Conservation (phyloP, 179 eudicot genomes). For the Camellia oleifera region DNA sequence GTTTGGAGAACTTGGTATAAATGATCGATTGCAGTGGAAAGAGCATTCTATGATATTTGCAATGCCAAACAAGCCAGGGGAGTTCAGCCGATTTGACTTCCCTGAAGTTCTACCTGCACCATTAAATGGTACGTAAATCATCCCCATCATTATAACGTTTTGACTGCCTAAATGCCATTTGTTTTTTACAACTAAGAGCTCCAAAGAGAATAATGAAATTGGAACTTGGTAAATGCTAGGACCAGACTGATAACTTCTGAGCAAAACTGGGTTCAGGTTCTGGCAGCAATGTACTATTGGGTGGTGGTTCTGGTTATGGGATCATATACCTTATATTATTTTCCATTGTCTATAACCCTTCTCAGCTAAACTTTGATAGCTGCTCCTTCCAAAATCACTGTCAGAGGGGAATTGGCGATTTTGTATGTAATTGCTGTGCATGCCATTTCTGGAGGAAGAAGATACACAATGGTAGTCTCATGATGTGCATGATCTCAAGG, state of each 20-base stretch:
- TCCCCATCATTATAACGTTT: not conserved
- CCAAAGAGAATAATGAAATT: not conserved
- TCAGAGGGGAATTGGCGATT: not conserved
- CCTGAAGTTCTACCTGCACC: slow-evolving; percentile 92
- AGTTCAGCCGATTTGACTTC: slow-evolving; percentile 97
- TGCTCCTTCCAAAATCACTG: not conserved
- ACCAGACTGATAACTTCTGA: not conserved
- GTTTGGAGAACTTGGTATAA: slow-evolving; percentile 94
- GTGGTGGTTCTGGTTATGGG: too few relatives aligned
- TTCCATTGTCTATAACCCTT: not conserved
- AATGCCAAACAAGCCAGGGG: slow-evolving; percentile 97
- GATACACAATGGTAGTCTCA: not conserved
- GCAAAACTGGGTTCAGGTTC: not conserved
- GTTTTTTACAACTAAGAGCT: not conserved
- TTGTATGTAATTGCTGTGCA: not conserved
- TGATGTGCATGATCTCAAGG: not conserved
- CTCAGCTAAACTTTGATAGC: not conserved
- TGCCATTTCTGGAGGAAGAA: not conserved
- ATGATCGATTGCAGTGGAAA: slow-evolving; percentile 97
- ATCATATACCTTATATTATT: too few relatives aligned
- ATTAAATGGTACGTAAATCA: slow-evolving; percentile 59
- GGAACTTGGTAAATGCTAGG: slow-evolving; percentile 8
- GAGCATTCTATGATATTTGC: slow-evolving; percentile 99
- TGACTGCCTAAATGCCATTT: not conserved
- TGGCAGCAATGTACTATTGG: not conserved